A percentile compares a stretch with the other conserved stretches of the same genome.
phyloP scores from a whole-genome alignment of 768 basidiomycete species.

The Russula griseocarnosa region DNA sequence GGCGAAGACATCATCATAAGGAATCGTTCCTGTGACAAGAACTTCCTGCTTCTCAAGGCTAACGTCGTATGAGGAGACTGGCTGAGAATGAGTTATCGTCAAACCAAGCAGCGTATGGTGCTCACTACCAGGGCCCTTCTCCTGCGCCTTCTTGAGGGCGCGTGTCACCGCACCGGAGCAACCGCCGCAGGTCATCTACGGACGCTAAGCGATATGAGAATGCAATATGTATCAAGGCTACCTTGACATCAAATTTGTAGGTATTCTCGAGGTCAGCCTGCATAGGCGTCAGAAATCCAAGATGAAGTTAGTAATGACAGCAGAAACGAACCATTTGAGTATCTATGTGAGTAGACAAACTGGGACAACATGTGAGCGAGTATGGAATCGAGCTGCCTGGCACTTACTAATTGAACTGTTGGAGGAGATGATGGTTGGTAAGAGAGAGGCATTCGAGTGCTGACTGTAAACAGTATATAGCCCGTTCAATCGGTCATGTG shows the following conservation, averaged over 20 bases:
- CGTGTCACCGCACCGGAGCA: constrained; percentile 81
- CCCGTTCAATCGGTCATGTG: not conserved
- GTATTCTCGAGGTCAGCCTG: constrained; percentile 36
- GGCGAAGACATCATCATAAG: constrained; percentile 61
- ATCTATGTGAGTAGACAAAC: not conserved
- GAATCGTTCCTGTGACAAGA: constrained; percentile 53
- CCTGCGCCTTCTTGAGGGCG: constrained; percentile 65
- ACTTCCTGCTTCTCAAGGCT: constrained; percentile 70
- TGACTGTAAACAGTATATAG: not conserved
- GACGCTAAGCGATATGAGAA: not conserved
- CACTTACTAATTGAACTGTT: not conserved
- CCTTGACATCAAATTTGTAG: constrained; percentile 86
- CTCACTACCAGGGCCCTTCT: constrained; percentile 1
- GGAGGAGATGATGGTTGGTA: constrained; percentile 3
- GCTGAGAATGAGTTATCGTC: constrained; percentile 29
- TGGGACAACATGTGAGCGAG: not conserved
- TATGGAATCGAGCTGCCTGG: not conserved
- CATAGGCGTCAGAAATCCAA: constrained; percentile 5
- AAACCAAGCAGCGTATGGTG: not conserved
- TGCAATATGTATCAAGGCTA: constrained; percentile 30
- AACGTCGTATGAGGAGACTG: constrained; percentile 56
- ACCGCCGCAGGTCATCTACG: constrained; percentile 82
- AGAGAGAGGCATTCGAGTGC: not conserved
- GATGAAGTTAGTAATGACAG: not conserved
- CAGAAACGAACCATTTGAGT: constrained; percentile 11